Evolutionary conservation across 78 protist genomes (phyloP).

Genomic region (Cavenderia fasciculata): DNA sequence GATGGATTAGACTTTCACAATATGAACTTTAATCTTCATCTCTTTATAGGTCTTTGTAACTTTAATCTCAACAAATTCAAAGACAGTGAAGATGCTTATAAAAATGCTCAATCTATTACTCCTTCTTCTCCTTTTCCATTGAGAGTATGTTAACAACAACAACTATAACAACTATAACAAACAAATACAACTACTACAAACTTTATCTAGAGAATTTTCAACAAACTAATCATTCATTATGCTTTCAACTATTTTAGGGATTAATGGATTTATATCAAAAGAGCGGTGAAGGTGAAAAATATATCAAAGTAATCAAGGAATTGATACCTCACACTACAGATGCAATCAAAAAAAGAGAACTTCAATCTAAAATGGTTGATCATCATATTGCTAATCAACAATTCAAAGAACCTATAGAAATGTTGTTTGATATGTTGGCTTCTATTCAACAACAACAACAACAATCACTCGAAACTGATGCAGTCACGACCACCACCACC

Average conservation of each 20-base stretch:
- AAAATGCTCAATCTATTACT: not conserved
- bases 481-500: no score
- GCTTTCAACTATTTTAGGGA: constrained; percentile 11
- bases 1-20: constrained; percentile 25
- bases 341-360: constrained; percentile 18
- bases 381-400: not conserved
- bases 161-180: not conserved
- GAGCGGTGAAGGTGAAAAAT: constrained; percentile 42
- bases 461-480: no score
- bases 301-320: constrained; percentile 13
- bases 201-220: no score
- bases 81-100: constrained; percentile 35
- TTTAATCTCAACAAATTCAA: constrained; percentile 22
- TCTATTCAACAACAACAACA: not conserved
- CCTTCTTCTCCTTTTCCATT: constrained; percentile 56
- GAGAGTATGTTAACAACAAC: constrained; percentile 15
- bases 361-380: not conserved
- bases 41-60: constrained; percentile 38
- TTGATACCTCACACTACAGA: constrained; percentile 55
- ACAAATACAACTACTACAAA: no score
- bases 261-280: constrained; percentile 41
- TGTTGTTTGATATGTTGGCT: not conserved
- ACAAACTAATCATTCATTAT: not conserved
- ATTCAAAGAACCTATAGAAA: not conserved
- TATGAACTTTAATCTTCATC: constrained; percentile 25